Conservation (phyloP, 2,329 filamentous ascomycete genomes). For the Hypoxylon sp. region DNA sequence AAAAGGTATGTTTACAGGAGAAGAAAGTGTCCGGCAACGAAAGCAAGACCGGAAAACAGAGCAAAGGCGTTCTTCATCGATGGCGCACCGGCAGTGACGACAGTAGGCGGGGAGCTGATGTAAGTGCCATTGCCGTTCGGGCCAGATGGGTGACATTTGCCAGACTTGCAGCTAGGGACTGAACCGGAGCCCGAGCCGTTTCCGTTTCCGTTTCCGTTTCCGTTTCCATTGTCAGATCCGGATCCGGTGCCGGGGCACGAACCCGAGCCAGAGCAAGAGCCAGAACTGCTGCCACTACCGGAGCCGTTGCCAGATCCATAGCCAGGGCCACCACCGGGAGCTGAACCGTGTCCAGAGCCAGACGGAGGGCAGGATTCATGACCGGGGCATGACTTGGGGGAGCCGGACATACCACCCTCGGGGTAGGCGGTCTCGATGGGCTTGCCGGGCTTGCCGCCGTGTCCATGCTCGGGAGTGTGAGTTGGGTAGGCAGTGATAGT, state of each 20-base stretch:
- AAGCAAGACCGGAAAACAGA: constrained; percentile 40
- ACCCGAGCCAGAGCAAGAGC: constrained; percentile 10
- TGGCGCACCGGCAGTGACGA: constrained; percentile 40
- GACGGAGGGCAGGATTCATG: not conserved
- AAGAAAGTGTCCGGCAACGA: constrained; percentile 43
- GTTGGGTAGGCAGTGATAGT: constrained; percentile 35
- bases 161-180: constrained; percentile 6
- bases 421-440: too few relatives aligned
- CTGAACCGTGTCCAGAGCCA: not conserved
- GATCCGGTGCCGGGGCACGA: constrained; percentile 9
- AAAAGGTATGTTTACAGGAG: constrained; percentile 38
- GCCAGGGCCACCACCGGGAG: not conserved
- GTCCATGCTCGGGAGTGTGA: constrained; percentile 9
- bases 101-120: constrained; percentile 26
- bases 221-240: not conserved
- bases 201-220: not conserved
- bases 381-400: not conserved
- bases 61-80: constrained; percentile 43
- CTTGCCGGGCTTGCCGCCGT: too few relatives aligned
- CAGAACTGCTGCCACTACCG: too few relatives aligned
- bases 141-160: constrained; percentile 1
- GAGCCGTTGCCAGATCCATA: too few relatives aligned
- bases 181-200: not conserved
- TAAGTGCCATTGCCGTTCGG: constrained; percentile 34
- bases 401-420: not conserved